A percentile compares a stretch with the other conserved stretches of the same genome.
Evolutionary conservation across 208 protist species (phyloP).

Genomic region (Acanthamoeba lenticulata): DNA sequence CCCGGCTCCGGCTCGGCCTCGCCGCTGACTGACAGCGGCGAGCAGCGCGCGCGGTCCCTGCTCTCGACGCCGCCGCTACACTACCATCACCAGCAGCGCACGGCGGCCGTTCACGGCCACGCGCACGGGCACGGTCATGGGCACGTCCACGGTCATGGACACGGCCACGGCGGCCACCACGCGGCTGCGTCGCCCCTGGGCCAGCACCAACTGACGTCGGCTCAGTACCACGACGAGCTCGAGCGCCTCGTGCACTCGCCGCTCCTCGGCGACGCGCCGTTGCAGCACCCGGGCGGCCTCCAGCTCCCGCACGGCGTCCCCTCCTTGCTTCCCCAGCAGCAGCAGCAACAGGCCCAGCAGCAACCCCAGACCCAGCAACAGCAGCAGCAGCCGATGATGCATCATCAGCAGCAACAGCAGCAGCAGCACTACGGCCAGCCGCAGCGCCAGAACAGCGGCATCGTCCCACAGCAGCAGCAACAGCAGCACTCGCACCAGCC

Average conservation of each 20-base stretch:
- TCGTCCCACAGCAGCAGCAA: not conserved
- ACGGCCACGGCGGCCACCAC: too few species aligned
- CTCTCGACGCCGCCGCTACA: not conserved
- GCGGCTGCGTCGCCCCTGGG: not conserved
- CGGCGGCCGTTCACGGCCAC: not conserved
- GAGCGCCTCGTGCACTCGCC: slow-evolving; percentile 2
- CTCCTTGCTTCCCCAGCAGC: not conserved
- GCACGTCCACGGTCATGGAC: too few species aligned
- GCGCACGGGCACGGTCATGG: too few species aligned
- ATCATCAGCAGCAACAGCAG: not conserved
- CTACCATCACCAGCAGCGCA: not conserved
- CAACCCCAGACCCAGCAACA: not conserved
- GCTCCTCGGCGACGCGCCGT: not conserved
- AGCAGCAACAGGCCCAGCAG: too few species aligned
- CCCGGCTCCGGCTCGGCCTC: not conserved
- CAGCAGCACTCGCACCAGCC: not conserved
- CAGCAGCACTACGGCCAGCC: not conserved
- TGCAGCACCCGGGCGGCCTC: not conserved
- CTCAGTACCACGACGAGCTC: not conserved
- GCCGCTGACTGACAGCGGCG: not conserved
- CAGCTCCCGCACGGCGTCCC: not conserved
- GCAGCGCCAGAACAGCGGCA: not conserved
- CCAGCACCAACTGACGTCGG: not conserved
- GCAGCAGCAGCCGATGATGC: not conserved
- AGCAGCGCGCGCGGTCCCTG: not conserved